phyloP scores from a whole-genome alignment of 306 rosid species.

The Cicer arietinum region DNA sequence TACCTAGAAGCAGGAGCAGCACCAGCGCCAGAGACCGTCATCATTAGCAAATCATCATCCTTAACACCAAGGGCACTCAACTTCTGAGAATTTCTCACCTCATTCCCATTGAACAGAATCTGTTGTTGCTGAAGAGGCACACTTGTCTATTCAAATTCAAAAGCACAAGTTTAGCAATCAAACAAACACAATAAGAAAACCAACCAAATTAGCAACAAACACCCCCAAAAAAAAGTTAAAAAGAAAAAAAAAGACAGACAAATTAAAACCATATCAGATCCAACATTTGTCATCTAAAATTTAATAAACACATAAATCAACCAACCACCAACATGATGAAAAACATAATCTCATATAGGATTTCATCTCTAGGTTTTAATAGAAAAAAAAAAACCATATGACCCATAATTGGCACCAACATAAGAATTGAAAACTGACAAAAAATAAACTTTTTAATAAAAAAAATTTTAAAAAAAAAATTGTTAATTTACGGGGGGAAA shows the following conservation, averaged over 20 bases:
- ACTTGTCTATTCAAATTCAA: conserved; percentile 59
- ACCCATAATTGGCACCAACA: conserved; percentile 34
- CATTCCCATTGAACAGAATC: conserved; percentile 82
- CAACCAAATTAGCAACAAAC: conserved; percentile 34
- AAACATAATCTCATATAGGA: background rate
- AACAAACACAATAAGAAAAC: conserved; percentile 40
- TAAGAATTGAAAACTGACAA: background rate
- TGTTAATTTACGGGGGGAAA: background rate
- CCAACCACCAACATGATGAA: conserved; percentile 2
- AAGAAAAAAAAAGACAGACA: background rate
- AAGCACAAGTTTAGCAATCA: conserved; percentile 42
- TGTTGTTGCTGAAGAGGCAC: conserved; percentile 89
- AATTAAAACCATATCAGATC: conserved; percentile 31
- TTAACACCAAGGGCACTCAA: conserved; percentile 83
- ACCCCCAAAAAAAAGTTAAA: background rate
- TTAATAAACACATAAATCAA: conserved; percentile 18
- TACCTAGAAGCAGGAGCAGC: conserved; percentile 64
- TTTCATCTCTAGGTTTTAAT: conserved; percentile 10
- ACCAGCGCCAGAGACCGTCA: conserved; percentile 57
- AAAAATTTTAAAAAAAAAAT: background rate
- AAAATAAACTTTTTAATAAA: background rate
- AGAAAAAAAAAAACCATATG: conserved; percentile 12
- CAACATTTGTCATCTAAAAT: conserved; percentile 30
- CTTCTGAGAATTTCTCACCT: conserved; percentile 73
- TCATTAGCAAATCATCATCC: conserved; percentile 90